Evolutionary conservation across 106 monocot genomes (phyloP).

Genomic region (Vanilla planifolia): DNA sequence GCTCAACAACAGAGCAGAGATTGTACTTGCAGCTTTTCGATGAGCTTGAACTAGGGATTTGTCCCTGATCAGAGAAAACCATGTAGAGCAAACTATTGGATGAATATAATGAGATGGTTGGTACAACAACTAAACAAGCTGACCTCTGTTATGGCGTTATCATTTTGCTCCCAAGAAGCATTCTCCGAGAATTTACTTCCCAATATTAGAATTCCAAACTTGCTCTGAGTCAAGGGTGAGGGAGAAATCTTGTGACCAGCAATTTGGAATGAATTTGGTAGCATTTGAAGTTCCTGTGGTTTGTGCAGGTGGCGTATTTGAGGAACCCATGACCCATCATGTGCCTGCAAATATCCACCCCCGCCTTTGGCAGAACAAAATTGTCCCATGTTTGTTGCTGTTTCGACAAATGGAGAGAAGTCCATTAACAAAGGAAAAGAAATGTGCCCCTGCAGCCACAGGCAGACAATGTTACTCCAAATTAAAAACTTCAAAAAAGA

Average conservation of each 20-base stretch:
- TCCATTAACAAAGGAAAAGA: conserved; percentile 60
- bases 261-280: conserved; percentile 16
- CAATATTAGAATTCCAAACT: conserved; percentile 5
- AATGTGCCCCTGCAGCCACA: conserved; percentile 47
- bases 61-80: neutral
- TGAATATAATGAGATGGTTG: too few relatives aligned
- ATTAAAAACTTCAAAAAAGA: too few relatives aligned
- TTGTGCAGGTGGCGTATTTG: conserved; percentile 10
- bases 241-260: conserved; percentile 2
- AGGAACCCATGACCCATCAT: conserved; percentile 4
- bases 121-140: too few relatives aligned
- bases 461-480: conserved; percentile 1
- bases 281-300: conserved; percentile 13
- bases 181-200: neutral
- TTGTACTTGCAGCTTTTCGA: conserved; percentile 27
- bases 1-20: conserved; percentile 73
- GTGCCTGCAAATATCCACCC: conserved; percentile 4
- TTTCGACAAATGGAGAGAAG: conserved; percentile 38
- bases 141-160: neutral
- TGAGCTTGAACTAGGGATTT: conserved; percentile 5
- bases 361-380: conserved; percentile 7
- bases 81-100: neutral
- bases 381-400: conserved; percentile 15
- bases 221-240: conserved; percentile 4
- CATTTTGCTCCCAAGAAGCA: neutral